Evolutionary conservation across 1,284 basidiomycete genomes (phyloP).

Genomic region (Leucoagaricus sp.): DNA sequence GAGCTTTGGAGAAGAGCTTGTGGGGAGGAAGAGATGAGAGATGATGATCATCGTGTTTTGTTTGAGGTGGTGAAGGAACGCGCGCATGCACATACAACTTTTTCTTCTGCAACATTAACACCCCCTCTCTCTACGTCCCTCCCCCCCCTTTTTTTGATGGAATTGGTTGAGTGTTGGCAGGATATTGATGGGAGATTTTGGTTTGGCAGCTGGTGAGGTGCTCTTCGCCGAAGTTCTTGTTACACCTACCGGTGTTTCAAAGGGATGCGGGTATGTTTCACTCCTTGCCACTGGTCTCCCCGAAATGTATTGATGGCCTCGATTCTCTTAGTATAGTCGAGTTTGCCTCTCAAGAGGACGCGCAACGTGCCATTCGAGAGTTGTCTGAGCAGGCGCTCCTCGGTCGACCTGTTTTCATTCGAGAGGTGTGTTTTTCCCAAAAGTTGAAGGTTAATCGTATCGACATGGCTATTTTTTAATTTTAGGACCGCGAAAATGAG

Average conservation of each 20-base stretch:
- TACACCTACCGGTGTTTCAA: constrained; percentile 94
- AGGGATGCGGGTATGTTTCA: constrained; percentile 91
- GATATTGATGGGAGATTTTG: constrained; percentile 87
- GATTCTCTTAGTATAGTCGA: constrained; percentile 78
- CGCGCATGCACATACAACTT: background rate
- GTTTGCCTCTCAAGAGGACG: constrained; percentile 82
- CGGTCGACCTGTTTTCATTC: constrained; percentile 93
- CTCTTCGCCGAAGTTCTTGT: constrained; percentile 98
- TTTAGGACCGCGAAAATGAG: constrained; percentile 92
- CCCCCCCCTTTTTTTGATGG: constrained; percentile 67
- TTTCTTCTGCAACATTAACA: constrained; percentile 6
- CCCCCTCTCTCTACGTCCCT: too few species aligned
- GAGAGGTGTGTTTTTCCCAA: constrained; percentile 74
- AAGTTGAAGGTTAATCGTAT: background rate
- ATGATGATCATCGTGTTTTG: constrained; percentile 25
- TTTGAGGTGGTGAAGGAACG: background rate
- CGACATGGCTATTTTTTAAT: background rate
- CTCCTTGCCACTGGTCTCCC: background rate
- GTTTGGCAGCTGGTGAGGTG: constrained; percentile 92
- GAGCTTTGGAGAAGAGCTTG: constrained; percentile 29
- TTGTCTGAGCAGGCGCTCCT: constrained; percentile 87
- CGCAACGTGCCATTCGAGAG: constrained; percentile 84
- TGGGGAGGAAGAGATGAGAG: constrained; percentile 32
- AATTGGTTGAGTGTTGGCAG: constrained; percentile 68
- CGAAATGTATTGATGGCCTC: background rate